These are phyloP conservation scores for Scedosporium apiospermum DNA, from an alignment of 2,329 filamentous ascomycete species.

Conservation along the genomic window DNA sequence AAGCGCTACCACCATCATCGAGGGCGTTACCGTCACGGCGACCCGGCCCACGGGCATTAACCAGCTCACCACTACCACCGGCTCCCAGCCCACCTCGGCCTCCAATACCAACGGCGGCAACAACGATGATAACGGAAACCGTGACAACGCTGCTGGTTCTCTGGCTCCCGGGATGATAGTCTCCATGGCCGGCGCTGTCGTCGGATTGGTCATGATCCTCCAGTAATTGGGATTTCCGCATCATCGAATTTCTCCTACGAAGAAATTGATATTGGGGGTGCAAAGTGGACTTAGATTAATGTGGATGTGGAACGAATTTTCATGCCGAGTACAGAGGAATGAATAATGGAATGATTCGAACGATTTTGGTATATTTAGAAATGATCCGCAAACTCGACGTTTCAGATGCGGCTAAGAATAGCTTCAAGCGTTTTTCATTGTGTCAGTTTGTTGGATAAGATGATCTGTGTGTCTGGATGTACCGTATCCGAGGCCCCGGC, in stretches of 20 bases:
- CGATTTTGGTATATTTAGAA: not conserved
- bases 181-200: not conserved
- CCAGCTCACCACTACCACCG: conserved; percentile 12
- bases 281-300: not conserved
- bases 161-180: not conserved
- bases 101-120: conserved; percentile 4
- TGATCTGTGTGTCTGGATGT: not conserved
- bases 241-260: not conserved
- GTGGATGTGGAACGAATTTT: not conserved
- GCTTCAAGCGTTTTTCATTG: not conserved
- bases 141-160: conserved; percentile 4
- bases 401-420: not conserved
- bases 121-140: conserved; percentile 3
- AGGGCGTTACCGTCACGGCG: conserved; percentile 10
- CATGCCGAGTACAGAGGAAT: not conserved
- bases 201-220: conserved; percentile 33
- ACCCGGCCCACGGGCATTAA: conserved; percentile 8
- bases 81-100: not conserved
- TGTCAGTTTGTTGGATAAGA: not conserved
- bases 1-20: conserved; percentile 6
- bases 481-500: not conserved
- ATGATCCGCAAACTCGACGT: not conserved
- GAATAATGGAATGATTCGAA: not conserved
- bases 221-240: conserved; percentile 15
- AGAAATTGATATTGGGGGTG: not conserved